These are phyloP conservation scores for Senecio squalidus DNA, from an alignment of 140 eudicot species.

Conservation along the genomic window DNA sequence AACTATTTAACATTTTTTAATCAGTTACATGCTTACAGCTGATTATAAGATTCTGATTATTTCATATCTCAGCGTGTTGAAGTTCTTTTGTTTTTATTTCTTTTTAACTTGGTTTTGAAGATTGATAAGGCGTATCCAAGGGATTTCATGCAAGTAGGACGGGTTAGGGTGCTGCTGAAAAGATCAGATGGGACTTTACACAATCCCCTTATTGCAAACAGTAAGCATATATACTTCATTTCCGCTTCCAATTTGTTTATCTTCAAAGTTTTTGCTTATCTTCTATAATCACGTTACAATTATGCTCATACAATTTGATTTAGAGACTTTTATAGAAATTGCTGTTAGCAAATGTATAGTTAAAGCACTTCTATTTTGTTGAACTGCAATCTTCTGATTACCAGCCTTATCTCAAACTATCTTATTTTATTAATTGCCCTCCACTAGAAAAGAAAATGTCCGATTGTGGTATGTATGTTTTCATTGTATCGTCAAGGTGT, in stretches of 20 bases:
- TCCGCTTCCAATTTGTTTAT: background rate
- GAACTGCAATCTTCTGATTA: background rate
- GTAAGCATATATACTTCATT: conserved; percentile 50
- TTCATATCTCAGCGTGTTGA: too few relatives aligned
- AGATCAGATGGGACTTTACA: conserved; percentile 62
- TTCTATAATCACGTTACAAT: conserved; percentile 2
- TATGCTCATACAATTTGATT: background rate
- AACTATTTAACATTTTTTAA: too few relatives aligned
- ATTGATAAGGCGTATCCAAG: conserved; percentile 89
- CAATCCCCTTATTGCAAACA: conserved; percentile 67
- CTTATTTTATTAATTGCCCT: too few relatives aligned
- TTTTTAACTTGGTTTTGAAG: conserved; percentile 23
- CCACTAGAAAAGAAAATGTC: too few relatives aligned
- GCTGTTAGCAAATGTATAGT: background rate
- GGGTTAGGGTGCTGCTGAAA: conserved; percentile 77
- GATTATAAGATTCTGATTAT: too few relatives aligned
- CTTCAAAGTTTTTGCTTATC: background rate
- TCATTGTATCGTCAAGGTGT: too few relatives aligned
- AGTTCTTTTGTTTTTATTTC: background rate
- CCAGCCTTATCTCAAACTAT: background rate
- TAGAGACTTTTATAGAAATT: background rate
- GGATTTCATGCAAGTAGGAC: conserved; percentile 92
- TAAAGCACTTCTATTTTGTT: background rate
- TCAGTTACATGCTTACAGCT: too few relatives aligned
- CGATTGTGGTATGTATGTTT: too few relatives aligned